Evolutionary conservation across 2,329 filamentous ascomycete species (phyloP), one percentile per base, ranked within the genome.

Genomic region (Cladophialophora psammophila): DNA sequence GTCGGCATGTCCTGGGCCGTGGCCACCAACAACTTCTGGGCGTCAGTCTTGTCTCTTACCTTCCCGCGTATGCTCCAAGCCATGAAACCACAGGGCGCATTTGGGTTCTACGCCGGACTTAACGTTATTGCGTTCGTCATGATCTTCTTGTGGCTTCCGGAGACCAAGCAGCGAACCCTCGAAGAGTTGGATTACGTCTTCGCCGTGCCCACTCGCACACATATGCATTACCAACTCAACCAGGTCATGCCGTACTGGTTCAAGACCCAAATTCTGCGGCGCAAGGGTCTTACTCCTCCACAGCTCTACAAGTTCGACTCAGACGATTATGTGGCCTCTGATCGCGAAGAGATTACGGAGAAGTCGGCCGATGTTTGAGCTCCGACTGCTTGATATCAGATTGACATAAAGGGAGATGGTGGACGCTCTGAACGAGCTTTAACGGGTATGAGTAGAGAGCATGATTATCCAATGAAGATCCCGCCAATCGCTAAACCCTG

Each of bases 141-240:
- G 80, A 90, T 90, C 69, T 89, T 89, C 79, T 79, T 90, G 48
- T 86, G 84, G 74, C 77, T 87, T 0, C 85, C 84, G 1, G 85
- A 87, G 74, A 86, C 85, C 3, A 87, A 85, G 69, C 82, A 86
- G 72, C 81, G 71, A 4, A 66, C 62, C 26, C 76, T 84, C 10
- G 84, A 87, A 74, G 86, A 88, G 74, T 77, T 91, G 40, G 88
- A 91, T 69, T 84, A 83, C 67, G 80, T 84, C 66, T 85, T 85
- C 53, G 86, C 85, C 4, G 86, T 90, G 3, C 86, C 87, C 1
- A 88, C 85, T 6, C 77, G 82, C 26, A 82, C 80, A 59, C 87
- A 87, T 72, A 83, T 85, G 74, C 79, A 77, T 64, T 90, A 90
- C 69, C 87, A 90, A 74, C 69, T 85, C 10, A 83, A 78, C 68